phyloP scores from a whole-genome alignment of 2,329 filamentous ascomycete genomes.

The Penicillium sp. region DNA sequence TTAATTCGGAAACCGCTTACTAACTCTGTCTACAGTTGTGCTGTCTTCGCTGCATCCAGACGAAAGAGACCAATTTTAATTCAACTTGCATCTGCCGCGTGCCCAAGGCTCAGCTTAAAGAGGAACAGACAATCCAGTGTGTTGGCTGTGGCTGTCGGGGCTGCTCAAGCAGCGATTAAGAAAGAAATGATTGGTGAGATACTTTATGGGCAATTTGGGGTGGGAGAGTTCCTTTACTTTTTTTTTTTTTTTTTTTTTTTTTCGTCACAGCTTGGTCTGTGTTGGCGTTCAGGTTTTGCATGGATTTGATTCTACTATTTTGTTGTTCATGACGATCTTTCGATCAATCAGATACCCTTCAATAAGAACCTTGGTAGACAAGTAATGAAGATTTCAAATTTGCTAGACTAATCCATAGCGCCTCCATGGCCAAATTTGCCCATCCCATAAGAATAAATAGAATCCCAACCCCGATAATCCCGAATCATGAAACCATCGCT shows the following conservation, averaged over 20 bases:
- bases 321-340: neutral
- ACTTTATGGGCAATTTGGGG: neutral
- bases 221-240: neutral
- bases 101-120: conserved; percentile 85
- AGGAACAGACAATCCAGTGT: conserved; percentile 86
- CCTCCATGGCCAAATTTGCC: conserved; percentile 14
- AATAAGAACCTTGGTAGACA: conserved; percentile 4
- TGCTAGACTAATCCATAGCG: conserved; percentile 23
- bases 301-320: conserved; percentile 5
- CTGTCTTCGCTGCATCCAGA: conserved; percentile 93
- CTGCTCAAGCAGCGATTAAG: conserved; percentile 78
- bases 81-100: conserved; percentile 97
- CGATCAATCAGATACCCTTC: conserved; percentile 25
- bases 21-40: conserved; percentile 64
- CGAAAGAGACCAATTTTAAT: conserved; percentile 99
- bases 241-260: neutral
- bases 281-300: conserved; percentile 14
- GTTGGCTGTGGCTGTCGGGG: conserved; percentile 93
- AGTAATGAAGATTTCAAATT: conserved; percentile 18
- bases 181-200: neutral
- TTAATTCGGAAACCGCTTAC: neutral
- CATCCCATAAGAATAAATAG: conserved; percentile 17
- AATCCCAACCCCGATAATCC: conserved; percentile 19
- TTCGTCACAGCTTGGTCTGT: neutral
- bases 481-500: conserved; percentile 36